Evolutionary conservation across 192 early-diverging fungal species (phyloP).

Genomic region (Linnemannia exigua): DNA sequence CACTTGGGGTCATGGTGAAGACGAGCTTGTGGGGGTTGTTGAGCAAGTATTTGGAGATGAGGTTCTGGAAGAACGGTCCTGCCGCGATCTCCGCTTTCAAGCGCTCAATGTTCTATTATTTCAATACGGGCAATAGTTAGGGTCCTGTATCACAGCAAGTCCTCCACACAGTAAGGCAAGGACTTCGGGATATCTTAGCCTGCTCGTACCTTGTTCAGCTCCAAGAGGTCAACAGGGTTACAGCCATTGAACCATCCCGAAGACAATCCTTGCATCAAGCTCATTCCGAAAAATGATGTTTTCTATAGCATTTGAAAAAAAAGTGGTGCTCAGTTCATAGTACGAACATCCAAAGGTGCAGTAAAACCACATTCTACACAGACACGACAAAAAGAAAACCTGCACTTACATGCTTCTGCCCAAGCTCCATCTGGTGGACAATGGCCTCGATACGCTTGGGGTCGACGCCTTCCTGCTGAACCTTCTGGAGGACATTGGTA

Average conservation of each 20-base stretch:
- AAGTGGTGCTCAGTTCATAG: neutral
- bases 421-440: constrained; percentile 91
- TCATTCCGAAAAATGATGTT: constrained; percentile 90
- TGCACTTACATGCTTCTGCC: constrained; percentile 83
- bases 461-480: constrained; percentile 83
- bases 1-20: constrained; percentile 87
- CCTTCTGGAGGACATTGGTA: constrained; percentile 74
- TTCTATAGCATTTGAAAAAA: constrained; percentile 65
- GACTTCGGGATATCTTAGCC: no score
- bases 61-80: constrained; percentile 79
- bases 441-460: constrained; percentile 83
- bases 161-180: no score
- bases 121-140: neutral
- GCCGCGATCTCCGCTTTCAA: constrained; percentile 71
- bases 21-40: constrained; percentile 83
- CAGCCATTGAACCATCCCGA: constrained; percentile 92
- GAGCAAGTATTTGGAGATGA: constrained; percentile 84
- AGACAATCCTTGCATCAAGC: constrained; percentile 80
- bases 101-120: constrained; percentile 75
- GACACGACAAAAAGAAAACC: neutral
- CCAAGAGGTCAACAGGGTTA: constrained; percentile 86
- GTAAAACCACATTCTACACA: neutral
- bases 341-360: neutral
- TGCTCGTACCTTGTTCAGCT: constrained; percentile 75
- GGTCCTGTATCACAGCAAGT: no score